Evolutionary conservation across 2,329 filamentous ascomycete species (phyloP).

Genomic region (Apiospora aurea): DNA sequence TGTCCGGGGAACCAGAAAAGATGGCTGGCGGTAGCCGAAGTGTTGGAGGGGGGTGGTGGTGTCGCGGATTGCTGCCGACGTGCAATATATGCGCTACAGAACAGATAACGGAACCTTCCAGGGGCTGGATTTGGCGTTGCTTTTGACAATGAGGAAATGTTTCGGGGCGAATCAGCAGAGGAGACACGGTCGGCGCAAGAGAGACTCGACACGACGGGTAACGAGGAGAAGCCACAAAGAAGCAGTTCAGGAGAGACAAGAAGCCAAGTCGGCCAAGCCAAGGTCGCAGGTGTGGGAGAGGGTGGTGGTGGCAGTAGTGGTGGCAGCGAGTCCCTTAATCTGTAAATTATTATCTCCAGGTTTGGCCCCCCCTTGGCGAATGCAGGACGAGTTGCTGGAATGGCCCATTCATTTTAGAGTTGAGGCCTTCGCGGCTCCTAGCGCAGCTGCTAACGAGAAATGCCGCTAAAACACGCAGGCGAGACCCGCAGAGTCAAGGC

Average conservation of each 20-base stretch:
- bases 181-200: not conserved
- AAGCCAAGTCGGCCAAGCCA: conserved; percentile 6
- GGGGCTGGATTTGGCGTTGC: not conserved
- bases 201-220: not conserved
- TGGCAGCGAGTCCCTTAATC: not conserved
- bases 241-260: conserved; percentile 5
- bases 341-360: conserved; percentile 19
- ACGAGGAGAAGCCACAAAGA: not conserved
- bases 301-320: not conserved
- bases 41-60: not conserved
- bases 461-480: not conserved
- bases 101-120: conserved; percentile 2
- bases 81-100: not conserved
- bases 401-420: conserved; percentile 15
- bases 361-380: not conserved
- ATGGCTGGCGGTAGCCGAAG: not conserved
- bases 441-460: not conserved
- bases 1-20: conserved; percentile 8
- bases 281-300: conserved; percentile 1
- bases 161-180: not conserved
- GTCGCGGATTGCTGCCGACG: not conserved
- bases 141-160: not conserved
- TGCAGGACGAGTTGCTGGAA: not conserved
- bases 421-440: conserved; percentile 7
- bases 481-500: conserved; percentile 9